These are phyloP conservation scores for Coix lacrymajobi DNA, from an alignment of 176 grass and related monocot species.

Conservation along the genomic window DNA sequence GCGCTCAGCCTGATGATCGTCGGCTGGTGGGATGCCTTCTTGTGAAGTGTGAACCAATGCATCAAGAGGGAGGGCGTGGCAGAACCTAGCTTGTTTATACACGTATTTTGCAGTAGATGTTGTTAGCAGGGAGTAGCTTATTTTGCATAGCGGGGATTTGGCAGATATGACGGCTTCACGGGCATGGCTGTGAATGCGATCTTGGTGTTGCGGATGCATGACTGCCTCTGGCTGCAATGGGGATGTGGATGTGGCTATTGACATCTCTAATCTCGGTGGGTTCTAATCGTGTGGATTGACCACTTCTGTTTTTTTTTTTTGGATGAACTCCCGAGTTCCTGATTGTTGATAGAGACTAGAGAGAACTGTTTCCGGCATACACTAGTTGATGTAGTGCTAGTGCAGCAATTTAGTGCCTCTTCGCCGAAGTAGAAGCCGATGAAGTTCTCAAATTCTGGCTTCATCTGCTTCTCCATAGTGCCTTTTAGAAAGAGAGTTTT, in stretches of 20 bases:
- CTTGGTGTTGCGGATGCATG: background rate
- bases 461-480: too few relatives aligned
- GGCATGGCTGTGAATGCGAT: background rate
- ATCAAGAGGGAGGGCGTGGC: background rate
- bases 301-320: background rate
- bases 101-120: conserved; percentile 27
- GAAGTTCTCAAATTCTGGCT: too few relatives aligned
- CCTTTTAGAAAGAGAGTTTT: too few relatives aligned
- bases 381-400: too few relatives aligned
- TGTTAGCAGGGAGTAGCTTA: background rate
- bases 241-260: background rate
- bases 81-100: conserved; percentile 44
- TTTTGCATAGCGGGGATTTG: conserved; percentile 39
- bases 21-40: background rate
- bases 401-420: too few relatives aligned
- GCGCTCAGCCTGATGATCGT: background rate
- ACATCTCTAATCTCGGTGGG: background rate
- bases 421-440: too few relatives aligned
- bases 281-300: background rate
- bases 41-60: conserved; percentile 14
- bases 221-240: background rate
- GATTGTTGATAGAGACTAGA: background rate
- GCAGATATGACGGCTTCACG: background rate
- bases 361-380: background rate
- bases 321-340: background rate